Evolutionary conservation across 2,329 filamentous ascomycete genomes (phyloP).

Genomic region (Cytospora schulzeri): DNA sequence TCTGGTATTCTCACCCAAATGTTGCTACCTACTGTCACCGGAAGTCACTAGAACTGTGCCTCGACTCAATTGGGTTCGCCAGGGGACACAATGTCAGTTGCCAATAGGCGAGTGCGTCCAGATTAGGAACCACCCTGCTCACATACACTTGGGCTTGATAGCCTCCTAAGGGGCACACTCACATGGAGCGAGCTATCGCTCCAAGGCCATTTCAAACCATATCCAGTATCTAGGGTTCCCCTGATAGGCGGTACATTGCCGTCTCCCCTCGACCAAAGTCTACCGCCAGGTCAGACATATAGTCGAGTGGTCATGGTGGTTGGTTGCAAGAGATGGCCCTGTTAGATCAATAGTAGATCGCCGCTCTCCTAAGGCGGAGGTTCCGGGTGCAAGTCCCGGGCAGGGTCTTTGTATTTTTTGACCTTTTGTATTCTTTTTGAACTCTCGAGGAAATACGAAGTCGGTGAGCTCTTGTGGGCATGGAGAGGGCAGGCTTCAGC

Average conservation of each 20-base stretch:
- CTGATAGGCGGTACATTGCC: background rate
- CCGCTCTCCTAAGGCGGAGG: slow-evolving; percentile 28
- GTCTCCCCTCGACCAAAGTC: background rate
- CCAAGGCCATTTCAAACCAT: background rate
- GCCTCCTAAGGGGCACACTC: too few species aligned
- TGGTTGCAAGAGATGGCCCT: background rate
- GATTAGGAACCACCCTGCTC: too few species aligned
- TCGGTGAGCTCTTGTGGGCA: too few species aligned
- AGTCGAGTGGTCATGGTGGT: background rate
- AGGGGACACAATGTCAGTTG: too few species aligned
- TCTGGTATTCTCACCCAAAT: background rate
- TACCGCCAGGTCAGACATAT: background rate
- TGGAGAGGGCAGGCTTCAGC: background rate
- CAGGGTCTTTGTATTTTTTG: slow-evolving; percentile 18
- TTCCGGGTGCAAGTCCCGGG: slow-evolving; percentile 29
- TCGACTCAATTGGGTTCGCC: too few species aligned
- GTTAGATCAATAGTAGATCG: slow-evolving; percentile 29
- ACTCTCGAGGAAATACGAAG: too few species aligned
- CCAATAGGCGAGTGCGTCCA: too few species aligned
- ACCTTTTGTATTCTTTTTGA: slow-evolving; percentile 3
- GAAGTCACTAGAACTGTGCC: too few species aligned
- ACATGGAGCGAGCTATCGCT: too few species aligned
- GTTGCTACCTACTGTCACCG: too few species aligned
- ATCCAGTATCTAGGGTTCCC: background rate
- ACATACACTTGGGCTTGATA: too few species aligned